Evolutionary conservation across 495 filamentous ascomycete species (phyloP), one percentile per base, ranked within the genome.

Genomic region (Neurospora sp.): DNA sequence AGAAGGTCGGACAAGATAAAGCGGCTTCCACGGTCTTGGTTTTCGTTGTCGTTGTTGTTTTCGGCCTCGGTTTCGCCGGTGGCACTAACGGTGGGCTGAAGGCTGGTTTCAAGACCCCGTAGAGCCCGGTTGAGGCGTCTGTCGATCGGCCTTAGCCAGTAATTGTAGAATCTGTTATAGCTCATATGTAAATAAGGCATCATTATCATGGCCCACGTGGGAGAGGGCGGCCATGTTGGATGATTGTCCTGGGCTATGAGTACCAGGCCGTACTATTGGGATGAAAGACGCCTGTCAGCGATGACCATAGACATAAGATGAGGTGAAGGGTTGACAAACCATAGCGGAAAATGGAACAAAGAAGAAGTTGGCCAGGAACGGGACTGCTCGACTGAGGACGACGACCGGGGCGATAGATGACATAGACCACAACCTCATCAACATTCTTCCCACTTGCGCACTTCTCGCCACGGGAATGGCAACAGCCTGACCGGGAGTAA

Each of bases 181-280:
- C 86, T 83, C 27, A 88, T 83, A 44, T 92, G 89, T 39, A 94
- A 74, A 71, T 89, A 89, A 1, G 93, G 93, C 46, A 94, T 84
- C 4, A 90, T 77, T 0, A 89, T 85, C 73, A 96, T 83, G 18
- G 90, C 89, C 85, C 92, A 88, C n/a, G 88, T 85, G 4, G 91
- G 87, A 31, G 89, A 92, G 0, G 92, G 92, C 16, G 93, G 93
- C 93, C 93, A 97, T 18, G 71, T 40, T 5, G 77, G 72, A 14
- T 80, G 70, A 66, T 80, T 20, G 23, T 82, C 72, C 10, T 79
- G 72, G 16, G 72, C 72, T 20, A 79, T 44, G 1, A 79, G 76
- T 11, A 6, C 46, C 11, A 70, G 46, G 62, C 70, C 76, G 69
- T 75, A 81, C 81, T 83, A 66, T 31, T 20, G 71, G 46, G 35